Percentiles rank a stretch among this genome's conserved stretches.
These are phyloP conservation scores for Rhynchosporium secalis DNA, from an alignment of 2,329 filamentous ascomycete species.

Conservation along the genomic window DNA sequence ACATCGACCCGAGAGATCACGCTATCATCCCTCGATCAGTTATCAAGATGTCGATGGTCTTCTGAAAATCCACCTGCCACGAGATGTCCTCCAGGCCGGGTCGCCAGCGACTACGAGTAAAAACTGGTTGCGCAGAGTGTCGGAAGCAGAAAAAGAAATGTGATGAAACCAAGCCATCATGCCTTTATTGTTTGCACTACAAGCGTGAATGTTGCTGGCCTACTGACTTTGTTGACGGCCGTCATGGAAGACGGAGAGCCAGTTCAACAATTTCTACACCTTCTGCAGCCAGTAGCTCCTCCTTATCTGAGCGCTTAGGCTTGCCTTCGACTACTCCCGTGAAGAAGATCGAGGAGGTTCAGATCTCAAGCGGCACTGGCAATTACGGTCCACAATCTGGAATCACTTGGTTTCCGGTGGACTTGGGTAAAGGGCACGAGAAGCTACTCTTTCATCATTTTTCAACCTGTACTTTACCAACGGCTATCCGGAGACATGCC, in stretches of 20 bases:
- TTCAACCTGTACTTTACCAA: slow-evolving; percentile 1
- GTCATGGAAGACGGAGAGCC: neutral
- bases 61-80: no score
- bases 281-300: neutral
- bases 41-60: no score
- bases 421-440: neutral
- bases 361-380: neutral
- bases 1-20: no score
- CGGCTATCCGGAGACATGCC: neutral
- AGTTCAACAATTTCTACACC: neutral
- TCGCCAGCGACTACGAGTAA: neutral
- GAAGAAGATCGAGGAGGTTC: neutral
- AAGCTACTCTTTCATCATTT: slow-evolving; percentile 6
- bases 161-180: neutral
- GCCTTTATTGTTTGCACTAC: neutral
- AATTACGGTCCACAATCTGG: neutral
- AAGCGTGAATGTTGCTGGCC: slow-evolving; percentile 3
- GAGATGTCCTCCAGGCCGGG: neutral
- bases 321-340: neutral
- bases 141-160: slow-evolving; percentile 8
- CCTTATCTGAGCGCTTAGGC: neutral
- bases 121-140: neutral
- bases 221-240: neutral
- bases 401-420: neutral
- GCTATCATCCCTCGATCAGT: no score